Percentiles rank a stretch among this genome's conserved stretches.
These are phyloP conservation scores for Naematelia aurantialba DNA, from an alignment of 768 basidiomycete species.

Conservation along the genomic window DNA sequence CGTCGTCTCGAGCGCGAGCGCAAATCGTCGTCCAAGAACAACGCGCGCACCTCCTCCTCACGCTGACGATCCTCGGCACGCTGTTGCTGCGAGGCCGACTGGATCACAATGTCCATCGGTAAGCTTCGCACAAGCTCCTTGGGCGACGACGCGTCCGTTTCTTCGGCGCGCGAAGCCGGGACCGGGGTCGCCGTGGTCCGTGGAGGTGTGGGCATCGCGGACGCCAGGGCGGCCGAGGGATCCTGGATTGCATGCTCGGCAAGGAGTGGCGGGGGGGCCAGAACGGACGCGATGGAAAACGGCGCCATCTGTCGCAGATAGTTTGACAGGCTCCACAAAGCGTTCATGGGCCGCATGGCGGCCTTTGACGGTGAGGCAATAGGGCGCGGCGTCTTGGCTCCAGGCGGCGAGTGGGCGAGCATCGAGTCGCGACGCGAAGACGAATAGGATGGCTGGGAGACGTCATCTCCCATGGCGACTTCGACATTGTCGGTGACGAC, in stretches of 20 bases:
- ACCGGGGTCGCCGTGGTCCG: constrained; percentile 11
- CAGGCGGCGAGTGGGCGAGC: constrained; percentile 4
- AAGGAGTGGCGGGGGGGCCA: constrained; percentile 15
- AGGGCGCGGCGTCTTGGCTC: neutral
- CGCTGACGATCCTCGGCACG: neutral
- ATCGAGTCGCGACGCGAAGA: constrained; percentile 9
- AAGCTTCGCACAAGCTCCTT: constrained; percentile 36
- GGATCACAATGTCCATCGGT: constrained; percentile 41
- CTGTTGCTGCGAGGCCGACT: constrained; percentile 7
- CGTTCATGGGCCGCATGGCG: constrained; percentile 19
- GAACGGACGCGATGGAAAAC: constrained; percentile 29
- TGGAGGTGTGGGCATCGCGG: neutral
- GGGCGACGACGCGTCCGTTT: constrained; percentile 14
- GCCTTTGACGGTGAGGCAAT: neutral
- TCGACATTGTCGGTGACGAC: constrained; percentile 28
- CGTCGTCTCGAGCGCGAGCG: constrained; percentile 1
- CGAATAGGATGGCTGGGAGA: constrained; percentile 19
- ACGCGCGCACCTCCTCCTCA: constrained; percentile 2
- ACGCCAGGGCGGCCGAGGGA: neutral
- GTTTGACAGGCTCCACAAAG: constrained; percentile 35
- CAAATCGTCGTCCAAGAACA: neutral
- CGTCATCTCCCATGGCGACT: constrained; percentile 31
- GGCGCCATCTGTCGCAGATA: constrained; percentile 38
- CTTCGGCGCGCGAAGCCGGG: constrained; percentile 6
- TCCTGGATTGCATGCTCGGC: neutral